phyloP scores from a whole-genome alignment of 2,329 filamentous ascomycete genomes.

The Clarireedia hainanense region DNA sequence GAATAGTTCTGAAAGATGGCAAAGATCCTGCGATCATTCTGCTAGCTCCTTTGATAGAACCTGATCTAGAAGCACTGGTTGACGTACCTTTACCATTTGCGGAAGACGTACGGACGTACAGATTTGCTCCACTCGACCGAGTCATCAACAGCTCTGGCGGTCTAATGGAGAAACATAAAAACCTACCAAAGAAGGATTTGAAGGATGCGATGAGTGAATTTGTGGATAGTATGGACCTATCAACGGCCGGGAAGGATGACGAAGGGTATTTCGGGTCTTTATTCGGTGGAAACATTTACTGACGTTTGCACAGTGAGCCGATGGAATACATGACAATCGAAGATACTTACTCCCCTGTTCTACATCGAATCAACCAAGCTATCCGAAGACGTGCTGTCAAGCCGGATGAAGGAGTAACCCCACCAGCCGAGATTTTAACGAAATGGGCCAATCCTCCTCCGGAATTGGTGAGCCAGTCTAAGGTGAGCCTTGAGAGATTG shows the following conservation, averaged over 20 bases:
- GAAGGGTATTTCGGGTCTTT: slow-evolving; percentile 48
- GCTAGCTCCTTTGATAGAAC: slow-evolving; percentile 71
- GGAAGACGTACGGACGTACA: slow-evolving; percentile 85
- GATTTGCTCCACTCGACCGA: slow-evolving; percentile 81
- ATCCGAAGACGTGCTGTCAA: slow-evolving; percentile 76
- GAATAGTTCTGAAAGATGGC: slow-evolving; percentile 76
- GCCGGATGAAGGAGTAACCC: slow-evolving; percentile 54
- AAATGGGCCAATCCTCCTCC: slow-evolving; percentile 67
- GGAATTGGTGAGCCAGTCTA: slow-evolving; percentile 52
- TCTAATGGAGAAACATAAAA: slow-evolving; percentile 70
- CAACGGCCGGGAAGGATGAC: slow-evolving; percentile 61
- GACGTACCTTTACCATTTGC: slow-evolving; percentile 88
- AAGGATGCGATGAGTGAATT: slow-evolving; percentile 80
- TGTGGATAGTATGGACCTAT: slow-evolving; percentile 88
- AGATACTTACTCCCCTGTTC: slow-evolving; percentile 72
- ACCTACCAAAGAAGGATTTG: slow-evolving; percentile 70
- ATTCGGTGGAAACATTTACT: slow-evolving; percentile 12
- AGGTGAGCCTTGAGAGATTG: slow-evolving; percentile 52
- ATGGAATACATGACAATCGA: slow-evolving; percentile 70
- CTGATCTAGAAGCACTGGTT: slow-evolving; percentile 75
- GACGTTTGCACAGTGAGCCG: slow-evolving; percentile 33
- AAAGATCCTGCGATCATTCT: slow-evolving; percentile 71
- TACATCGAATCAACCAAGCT: slow-evolving; percentile 86
- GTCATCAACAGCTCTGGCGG: slow-evolving; percentile 84
- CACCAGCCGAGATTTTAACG: slow-evolving; percentile 55